These are phyloP conservation scores for Lyophyllum decastes DNA, from an alignment of 768 basidiomycete species.

Conservation along the genomic window DNA sequence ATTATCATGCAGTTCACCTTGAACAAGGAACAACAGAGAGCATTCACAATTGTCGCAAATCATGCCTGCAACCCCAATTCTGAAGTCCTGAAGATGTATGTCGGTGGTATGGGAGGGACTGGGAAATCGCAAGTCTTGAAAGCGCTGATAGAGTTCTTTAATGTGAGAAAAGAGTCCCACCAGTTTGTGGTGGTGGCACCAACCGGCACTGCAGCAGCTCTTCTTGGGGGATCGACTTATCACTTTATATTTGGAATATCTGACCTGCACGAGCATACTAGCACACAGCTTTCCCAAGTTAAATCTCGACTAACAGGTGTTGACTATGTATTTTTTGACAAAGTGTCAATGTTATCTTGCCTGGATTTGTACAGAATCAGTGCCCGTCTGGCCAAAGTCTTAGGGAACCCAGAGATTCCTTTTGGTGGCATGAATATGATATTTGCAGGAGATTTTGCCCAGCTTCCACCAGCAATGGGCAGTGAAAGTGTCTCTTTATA, in stretches of 20 bases:
- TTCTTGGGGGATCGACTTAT: conserved; percentile 37
- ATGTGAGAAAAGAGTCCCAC: background rate
- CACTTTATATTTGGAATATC: conserved; percentile 32
- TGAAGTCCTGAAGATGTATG: conserved; percentile 27
- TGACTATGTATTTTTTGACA: conserved; percentile 42
- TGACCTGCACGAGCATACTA: background rate
- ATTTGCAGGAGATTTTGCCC: conserved; percentile 50
- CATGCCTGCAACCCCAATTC: conserved; percentile 8
- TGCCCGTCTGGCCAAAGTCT: conserved; percentile 17
- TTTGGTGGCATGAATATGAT: conserved; percentile 40
- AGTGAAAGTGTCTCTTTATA: conserved; percentile 22
- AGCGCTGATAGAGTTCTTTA: conserved; percentile 8
- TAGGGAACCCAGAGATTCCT: background rate
- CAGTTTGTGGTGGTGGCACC: conserved; percentile 16
- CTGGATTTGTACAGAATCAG: conserved; percentile 30
- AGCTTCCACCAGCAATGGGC: conserved; percentile 35
- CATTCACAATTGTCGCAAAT: conserved; percentile 20
- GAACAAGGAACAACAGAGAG: conserved; percentile 9
- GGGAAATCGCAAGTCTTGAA: conserved; percentile 31
- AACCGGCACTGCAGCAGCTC: conserved; percentile 32
- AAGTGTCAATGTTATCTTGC: conserved; percentile 42
- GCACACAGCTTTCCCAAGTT: conserved; percentile 12
- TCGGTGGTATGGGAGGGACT: conserved; percentile 34
- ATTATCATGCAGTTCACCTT: background rate
- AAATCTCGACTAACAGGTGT: conserved; percentile 26